Conservation (phyloP, 345 rosid genomes). For the Pistacia integerrima region DNA sequence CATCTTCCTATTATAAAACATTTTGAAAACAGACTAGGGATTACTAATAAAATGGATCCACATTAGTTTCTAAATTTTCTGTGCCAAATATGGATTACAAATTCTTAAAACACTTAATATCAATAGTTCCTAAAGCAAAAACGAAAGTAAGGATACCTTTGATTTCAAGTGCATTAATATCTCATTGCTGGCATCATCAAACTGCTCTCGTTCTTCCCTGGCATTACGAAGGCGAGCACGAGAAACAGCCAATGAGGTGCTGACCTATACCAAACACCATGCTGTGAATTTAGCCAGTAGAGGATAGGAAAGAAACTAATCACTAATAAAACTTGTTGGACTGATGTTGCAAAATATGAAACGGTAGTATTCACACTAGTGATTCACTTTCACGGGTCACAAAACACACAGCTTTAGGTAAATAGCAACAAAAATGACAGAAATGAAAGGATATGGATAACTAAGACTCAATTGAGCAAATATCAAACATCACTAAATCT, state of each 20-base stretch:
- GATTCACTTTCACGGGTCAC: background rate
- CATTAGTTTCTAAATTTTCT: background rate
- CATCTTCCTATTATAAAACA: constrained; percentile 68
- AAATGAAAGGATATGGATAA: constrained; percentile 9
- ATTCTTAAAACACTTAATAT: background rate
- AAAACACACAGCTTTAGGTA: background rate
- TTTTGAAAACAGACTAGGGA: background rate
- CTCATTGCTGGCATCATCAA: constrained; percentile 89
- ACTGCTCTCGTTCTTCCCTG: constrained; percentile 88
- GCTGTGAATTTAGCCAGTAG: constrained; percentile 15
- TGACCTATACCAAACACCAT: constrained; percentile 55
- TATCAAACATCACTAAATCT: background rate
- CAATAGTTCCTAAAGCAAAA: background rate
- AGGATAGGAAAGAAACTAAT: background rate
- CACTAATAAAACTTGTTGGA: background rate
- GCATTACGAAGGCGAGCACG: constrained; percentile 74
- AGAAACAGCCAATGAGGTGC: constrained; percentile 50
- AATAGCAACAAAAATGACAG: background rate
- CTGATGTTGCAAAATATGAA: constrained; percentile 3
- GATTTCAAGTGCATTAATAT: constrained; percentile 70
- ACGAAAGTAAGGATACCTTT: constrained; percentile 48
- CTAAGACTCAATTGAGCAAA: background rate
- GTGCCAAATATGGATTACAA: background rate
- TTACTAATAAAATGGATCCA: background rate
- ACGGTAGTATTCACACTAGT: background rate